Conservation (phyloP, 2,329 filamentous ascomycete genomes). For the Passalora sequoiae region DNA sequence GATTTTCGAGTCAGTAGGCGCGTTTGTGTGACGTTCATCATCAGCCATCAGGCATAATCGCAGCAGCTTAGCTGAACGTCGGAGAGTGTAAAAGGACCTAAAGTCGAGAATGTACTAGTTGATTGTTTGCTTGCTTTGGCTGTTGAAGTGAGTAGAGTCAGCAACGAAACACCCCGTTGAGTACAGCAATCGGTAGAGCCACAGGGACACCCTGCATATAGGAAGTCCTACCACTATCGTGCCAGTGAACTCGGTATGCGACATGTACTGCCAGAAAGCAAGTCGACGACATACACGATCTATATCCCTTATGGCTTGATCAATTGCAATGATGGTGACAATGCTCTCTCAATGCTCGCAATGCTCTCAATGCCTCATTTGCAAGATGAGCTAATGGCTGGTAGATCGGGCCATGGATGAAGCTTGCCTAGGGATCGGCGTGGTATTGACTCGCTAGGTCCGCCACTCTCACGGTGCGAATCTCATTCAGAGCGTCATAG, state of each 20-base stretch:
- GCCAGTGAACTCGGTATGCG: no score
- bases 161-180: constrained; percentile 3
- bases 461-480: no score
- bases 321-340: not conserved
- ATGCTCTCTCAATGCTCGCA: no score
- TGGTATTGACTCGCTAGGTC: constrained; percentile 5
- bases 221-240: no score
- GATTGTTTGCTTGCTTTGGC: constrained; percentile 4
- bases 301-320: not conserved
- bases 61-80: constrained; percentile 6
- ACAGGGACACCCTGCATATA: not conserved
- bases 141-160: constrained; percentile 19
- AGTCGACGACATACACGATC: no score
- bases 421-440: constrained; percentile 5
- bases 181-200: not conserved
- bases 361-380: not conserved
- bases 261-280: no score
- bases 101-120: not conserved
- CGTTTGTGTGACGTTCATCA: constrained; percentile 4
- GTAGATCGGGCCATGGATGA: not conserved
- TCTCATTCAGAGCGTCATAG: no score
- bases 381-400: not conserved
- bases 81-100: not conserved
- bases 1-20: constrained; percentile 6
- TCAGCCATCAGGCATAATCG: constrained; percentile 3